Evolutionary conservation across 2,329 filamentous ascomycete species (phyloP).

Genomic region (Pyricularia sp.): DNA sequence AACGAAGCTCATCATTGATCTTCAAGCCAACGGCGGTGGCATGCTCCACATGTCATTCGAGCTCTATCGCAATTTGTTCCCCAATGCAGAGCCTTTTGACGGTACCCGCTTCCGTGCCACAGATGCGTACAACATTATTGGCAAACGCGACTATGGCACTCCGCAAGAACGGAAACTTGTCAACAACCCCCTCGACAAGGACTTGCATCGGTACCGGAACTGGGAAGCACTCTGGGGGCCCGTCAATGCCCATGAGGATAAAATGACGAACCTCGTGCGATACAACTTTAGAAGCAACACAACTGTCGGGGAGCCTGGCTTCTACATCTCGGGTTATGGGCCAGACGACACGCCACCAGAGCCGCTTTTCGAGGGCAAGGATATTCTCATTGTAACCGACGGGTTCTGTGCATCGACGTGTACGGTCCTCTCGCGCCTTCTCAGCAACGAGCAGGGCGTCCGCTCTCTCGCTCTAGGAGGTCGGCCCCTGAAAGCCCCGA

Average conservation of each 20-base stretch:
- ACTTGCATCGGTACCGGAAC: not conserved
- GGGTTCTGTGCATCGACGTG: slow-evolving; percentile 15
- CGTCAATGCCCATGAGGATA: not conserved
- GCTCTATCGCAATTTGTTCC: slow-evolving; percentile 45
- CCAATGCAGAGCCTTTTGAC: slow-evolving; percentile 17
- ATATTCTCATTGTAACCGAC: slow-evolving; percentile 13
- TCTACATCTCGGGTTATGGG: slow-evolving; percentile 5
- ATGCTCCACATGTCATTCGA: slow-evolving; percentile 47
- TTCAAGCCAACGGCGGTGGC: slow-evolving; percentile 45
- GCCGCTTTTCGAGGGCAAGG: slow-evolving; percentile 4
- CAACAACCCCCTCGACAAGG: slow-evolving; percentile 1
- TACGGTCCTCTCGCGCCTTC: slow-evolving; percentile 14
- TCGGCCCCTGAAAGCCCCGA: slow-evolving; percentile 35
- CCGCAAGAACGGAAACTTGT: not conserved
- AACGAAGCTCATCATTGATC: slow-evolving; percentile 46
- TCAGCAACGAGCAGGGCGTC: slow-evolving; percentile 25
- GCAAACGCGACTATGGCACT: slow-evolving; percentile 1
- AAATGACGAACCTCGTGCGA: not conserved
- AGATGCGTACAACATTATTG: slow-evolving; percentile 1
- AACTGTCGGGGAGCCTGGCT: slow-evolving; percentile 7
- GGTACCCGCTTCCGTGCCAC: slow-evolving; percentile 1
- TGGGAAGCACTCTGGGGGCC: not conserved
- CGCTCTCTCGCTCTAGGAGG: slow-evolving; percentile 47
- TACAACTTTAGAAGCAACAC: slow-evolving; percentile 8
- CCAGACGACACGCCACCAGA: slow-evolving; percentile 1